Conservation (phyloP, 2,329 filamentous ascomycete species). For the Sordariomycetes sp. region DNA sequence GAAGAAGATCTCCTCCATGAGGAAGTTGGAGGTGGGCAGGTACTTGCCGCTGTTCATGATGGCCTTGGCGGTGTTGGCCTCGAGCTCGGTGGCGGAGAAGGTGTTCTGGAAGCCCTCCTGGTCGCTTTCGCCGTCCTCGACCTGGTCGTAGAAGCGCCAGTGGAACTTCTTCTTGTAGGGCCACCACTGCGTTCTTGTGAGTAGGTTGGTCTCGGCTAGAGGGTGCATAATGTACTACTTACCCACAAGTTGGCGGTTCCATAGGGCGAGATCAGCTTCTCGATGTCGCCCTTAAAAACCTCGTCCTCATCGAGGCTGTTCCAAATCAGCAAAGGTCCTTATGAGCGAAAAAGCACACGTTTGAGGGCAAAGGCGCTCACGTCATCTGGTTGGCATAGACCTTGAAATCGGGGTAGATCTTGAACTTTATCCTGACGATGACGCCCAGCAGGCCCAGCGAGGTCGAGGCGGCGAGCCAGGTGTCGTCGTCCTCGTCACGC, state of each 20-base stretch:
- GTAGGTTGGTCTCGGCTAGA: background rate
- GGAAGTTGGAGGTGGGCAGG: constrained; percentile 33
- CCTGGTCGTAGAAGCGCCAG: constrained; percentile 39
- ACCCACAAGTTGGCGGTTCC: constrained; percentile 41
- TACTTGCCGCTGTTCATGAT: constrained; percentile 36
- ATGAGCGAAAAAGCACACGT: background rate
- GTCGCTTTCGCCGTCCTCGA: constrained; percentile 23
- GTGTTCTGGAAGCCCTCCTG: constrained; percentile 41
- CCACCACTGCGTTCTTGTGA: constrained; percentile 30
- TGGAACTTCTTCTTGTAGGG: constrained; percentile 39
- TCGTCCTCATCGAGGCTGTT: constrained; percentile 31
- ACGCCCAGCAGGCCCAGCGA: constrained; percentile 36
- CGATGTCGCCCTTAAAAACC: constrained; percentile 37
- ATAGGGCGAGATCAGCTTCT: constrained; percentile 36
- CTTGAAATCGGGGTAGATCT: constrained; percentile 38
- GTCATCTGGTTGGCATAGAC: constrained; percentile 37
- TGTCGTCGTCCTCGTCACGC: constrained; percentile 28
- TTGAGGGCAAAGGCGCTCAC: constrained; percentile 17
- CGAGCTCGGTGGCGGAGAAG: constrained; percentile 34
- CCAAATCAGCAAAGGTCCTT: background rate
- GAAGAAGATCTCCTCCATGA: constrained; percentile 38
- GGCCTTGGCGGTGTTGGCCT: constrained; percentile 26
- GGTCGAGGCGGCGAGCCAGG: constrained; percentile 40
- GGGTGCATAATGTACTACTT: constrained; percentile 5
- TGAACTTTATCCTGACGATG: constrained; percentile 35